Evolutionary conservation across 805 yeast species (phyloP).

Genomic region (Lipomyces sp.): DNA sequence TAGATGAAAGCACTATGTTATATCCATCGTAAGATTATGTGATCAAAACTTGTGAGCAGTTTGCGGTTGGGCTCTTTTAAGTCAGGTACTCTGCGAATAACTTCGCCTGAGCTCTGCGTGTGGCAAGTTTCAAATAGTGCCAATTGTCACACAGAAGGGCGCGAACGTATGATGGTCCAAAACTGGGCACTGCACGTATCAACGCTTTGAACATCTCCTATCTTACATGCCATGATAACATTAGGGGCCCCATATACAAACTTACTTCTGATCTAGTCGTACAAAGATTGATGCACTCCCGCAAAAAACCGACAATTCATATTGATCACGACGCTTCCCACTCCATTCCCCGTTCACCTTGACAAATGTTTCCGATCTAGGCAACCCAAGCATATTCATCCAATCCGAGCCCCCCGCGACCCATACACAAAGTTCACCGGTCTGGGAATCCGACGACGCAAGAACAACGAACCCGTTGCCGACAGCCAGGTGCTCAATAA

Average conservation of each 20-base stretch:
- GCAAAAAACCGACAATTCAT: not conserved
- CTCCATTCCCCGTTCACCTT: conserved; percentile 1
- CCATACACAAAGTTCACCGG: conserved; percentile 2
- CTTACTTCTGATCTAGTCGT: not conserved
- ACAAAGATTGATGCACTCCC: not conserved
- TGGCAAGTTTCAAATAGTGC: too few relatives aligned
- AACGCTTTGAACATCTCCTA: not conserved
- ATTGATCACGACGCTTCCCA: not conserved
- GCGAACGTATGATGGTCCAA: too few relatives aligned
- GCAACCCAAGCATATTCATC: not conserved
- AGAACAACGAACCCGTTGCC: conserved; percentile 19
- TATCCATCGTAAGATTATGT: too few relatives aligned
- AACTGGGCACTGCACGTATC: not conserved
- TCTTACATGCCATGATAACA: not conserved
- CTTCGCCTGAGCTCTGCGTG: too few relatives aligned
- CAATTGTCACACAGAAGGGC: too few relatives aligned
- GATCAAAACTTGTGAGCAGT: too few relatives aligned
- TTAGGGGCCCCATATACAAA: not conserved
- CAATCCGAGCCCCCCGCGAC: not conserved
- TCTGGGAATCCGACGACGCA: not conserved
- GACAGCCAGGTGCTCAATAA: conserved; percentile 13
- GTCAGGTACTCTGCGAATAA: too few relatives aligned
- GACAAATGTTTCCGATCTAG: not conserved
- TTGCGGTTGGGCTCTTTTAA: too few relatives aligned
- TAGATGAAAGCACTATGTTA: too few relatives aligned